Conservation (phyloP, 345 rosid species). For the Eucalyptus grandis region DNA sequence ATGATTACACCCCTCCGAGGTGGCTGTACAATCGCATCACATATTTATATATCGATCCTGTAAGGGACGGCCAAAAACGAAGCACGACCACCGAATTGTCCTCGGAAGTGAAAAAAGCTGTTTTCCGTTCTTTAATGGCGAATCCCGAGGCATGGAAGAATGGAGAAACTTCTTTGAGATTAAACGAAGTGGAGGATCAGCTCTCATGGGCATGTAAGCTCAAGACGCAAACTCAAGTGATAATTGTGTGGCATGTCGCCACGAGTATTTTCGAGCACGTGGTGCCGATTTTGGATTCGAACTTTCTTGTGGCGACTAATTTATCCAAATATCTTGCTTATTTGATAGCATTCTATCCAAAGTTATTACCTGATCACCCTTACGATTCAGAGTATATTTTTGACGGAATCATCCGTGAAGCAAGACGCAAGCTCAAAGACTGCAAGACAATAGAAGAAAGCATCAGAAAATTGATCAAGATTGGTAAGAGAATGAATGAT, state of each 20-base stretch:
- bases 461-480: no score
- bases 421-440: no score
- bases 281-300: not conserved
- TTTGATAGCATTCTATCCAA: not conserved
- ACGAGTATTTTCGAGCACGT: not conserved
- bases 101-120: no score
- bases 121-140: no score
- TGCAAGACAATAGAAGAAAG: no score
- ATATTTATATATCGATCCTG: no score
- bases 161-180: not conserved
- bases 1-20: no score
- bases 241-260: not conserved
- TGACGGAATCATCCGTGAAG: fast-evolving
- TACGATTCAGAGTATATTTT: not conserved
- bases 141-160: no score
- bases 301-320: not conserved
- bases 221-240: not conserved
- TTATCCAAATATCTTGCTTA: not conserved
- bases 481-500: fast-evolving
- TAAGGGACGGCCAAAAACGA: no score
- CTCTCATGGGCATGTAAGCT: not conserved
- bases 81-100: no score
- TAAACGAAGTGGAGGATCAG: not conserved
- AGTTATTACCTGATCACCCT: not conserved
- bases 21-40: no score